Base-by-base conservation (phyloP, 2,329 filamentous ascomycete species). In the Fonsecaea monophora region DNA sequence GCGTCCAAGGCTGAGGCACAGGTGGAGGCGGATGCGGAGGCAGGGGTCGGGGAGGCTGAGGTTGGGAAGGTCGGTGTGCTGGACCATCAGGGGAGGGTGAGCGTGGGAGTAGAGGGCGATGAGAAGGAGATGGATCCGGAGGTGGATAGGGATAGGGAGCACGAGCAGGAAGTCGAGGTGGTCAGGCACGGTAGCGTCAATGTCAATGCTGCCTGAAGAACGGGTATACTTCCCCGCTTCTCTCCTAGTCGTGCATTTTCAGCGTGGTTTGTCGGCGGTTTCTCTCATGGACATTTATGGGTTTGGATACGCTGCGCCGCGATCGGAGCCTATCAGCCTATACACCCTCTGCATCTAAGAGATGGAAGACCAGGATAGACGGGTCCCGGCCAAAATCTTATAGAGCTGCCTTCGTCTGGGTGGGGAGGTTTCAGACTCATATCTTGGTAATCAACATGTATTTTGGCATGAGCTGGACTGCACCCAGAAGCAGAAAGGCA, bases 1-100 rank as follows among this genome's bases (percentile, higher is more conserved):
- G 65, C 59, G 4, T 50, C 42, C 34, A 54, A 61, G 34, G 45
- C 32, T 9, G 45, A 61, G n/a, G 18, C 12, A 12, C 42, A 32
- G 30, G 40, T 9, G 10, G 7, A 30, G 30, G 18, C 12, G 8
- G 58, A 32, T n/a, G 40, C 15, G 10, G 7, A 30, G 30, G 18
- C 3, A 8, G 45, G 8, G 30, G 18, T 13, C 1, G 13, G 25
- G 15, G 12, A 34, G 45, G 10, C 3, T 21, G 58, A 13, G 18
- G 40, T 25, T 25, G 25, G 25, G 25, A 25, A 25, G 25, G 25
- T 2, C 25, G 25, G 25, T 25, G 25, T 25, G 25, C 25, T 25
- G 2, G 25, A 25, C 25, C 25, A 25, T 25, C 25, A 25, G 25
- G 25, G 25, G 1, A 25, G 25, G 25, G 25, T 25, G 25, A 25